These are phyloP conservation scores for Phytophthora pisi DNA, from an alignment of 352 stramenopile genomes.

Conservation along the genomic window DNA sequence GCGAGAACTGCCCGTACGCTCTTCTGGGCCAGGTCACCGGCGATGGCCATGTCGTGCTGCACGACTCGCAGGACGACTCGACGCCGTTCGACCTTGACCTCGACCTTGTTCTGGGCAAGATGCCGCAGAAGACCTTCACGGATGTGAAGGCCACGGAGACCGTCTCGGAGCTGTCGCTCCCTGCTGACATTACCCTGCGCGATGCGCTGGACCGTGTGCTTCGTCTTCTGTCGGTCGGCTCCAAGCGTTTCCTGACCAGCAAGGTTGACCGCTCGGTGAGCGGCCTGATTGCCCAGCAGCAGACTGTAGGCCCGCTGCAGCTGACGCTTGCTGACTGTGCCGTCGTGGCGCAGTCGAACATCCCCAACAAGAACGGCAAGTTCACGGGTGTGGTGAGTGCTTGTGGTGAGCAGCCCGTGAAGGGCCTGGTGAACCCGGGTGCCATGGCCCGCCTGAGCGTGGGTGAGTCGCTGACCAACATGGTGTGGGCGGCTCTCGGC, in stretches of 20 bases:
- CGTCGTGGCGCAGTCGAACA: conserved; percentile 97
- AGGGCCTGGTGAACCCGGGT: conserved; percentile 94
- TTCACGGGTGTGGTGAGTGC: conserved; percentile 95
- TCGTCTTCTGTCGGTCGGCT: conserved; percentile 96
- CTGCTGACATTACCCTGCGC: conserved; percentile 88
- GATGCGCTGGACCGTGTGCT: conserved; percentile 95
- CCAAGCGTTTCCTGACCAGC: conserved; percentile 97
- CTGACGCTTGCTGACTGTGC: conserved; percentile 97
- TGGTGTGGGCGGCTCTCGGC: conserved; percentile 95
- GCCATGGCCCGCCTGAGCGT: conserved; percentile 97
- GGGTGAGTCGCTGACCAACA: conserved; percentile 98
- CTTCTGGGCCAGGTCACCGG: conserved; percentile 96
- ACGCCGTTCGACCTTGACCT: conserved; percentile 97
- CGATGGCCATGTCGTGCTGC: conserved; percentile 96
- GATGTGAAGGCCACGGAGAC: conserved; percentile 77
- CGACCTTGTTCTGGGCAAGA: conserved; percentile 98
- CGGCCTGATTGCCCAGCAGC: conserved; percentile 98
- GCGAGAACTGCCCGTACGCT: conserved; percentile 97
- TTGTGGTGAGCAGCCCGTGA: conserved; percentile 97
- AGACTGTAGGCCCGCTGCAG: conserved; percentile 98
- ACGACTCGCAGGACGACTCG: conserved; percentile 94
- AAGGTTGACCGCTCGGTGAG: conserved; percentile 99
- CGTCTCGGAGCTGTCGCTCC: conserved; percentile 75
- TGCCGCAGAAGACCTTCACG: conserved; percentile 99
- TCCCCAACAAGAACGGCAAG: conserved; percentile 82